Conservation (phyloP, 176 grass and related monocot genomes). For the Ampelocalamus luodianensis region DNA sequence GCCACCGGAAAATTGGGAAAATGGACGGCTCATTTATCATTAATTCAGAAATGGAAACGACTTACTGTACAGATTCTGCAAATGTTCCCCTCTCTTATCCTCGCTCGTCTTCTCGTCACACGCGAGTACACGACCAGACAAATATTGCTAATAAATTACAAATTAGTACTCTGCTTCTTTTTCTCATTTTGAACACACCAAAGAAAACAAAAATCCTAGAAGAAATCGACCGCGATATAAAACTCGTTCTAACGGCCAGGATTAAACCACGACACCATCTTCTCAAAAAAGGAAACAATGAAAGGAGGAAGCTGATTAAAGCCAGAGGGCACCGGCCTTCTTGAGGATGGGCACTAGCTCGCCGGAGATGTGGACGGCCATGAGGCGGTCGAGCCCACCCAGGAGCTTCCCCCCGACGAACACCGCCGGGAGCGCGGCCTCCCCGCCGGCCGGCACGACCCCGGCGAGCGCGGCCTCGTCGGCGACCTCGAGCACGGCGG, state of each 20-base stretch:
- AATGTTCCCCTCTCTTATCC: not conserved
- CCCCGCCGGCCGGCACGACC: constrained; percentile 27
- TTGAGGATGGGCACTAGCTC: constrained; percentile 97
- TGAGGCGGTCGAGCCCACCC: constrained; percentile 80
- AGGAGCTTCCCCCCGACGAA: constrained; percentile 83
- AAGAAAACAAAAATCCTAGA: constrained; percentile 22
- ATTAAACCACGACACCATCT: constrained; percentile 23
- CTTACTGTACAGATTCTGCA: constrained; percentile 45
- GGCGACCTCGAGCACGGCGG: constrained; percentile 75
- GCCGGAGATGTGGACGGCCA: constrained; percentile 93
- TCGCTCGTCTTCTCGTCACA: constrained; percentile 42
- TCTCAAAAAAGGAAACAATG: not conserved
- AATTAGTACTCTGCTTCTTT: constrained; percentile 5
- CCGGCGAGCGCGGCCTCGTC: constrained; percentile 63
- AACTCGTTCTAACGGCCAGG: constrained; percentile 39
- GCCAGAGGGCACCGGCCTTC: constrained; percentile 93
- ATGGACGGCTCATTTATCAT: constrained; percentile 43
- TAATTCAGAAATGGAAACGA: constrained; percentile 46
- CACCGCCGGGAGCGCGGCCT: constrained; percentile 59
- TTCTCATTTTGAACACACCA: not conserved
- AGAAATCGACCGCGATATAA: not conserved
- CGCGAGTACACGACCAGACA: constrained; percentile 25
- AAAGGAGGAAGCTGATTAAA: constrained; percentile 7
- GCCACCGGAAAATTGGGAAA: not conserved
- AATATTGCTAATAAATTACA: constrained; percentile 3